Conservation (phyloP, 768 basidiomycete species). For the Podaxis sp. region DNA sequence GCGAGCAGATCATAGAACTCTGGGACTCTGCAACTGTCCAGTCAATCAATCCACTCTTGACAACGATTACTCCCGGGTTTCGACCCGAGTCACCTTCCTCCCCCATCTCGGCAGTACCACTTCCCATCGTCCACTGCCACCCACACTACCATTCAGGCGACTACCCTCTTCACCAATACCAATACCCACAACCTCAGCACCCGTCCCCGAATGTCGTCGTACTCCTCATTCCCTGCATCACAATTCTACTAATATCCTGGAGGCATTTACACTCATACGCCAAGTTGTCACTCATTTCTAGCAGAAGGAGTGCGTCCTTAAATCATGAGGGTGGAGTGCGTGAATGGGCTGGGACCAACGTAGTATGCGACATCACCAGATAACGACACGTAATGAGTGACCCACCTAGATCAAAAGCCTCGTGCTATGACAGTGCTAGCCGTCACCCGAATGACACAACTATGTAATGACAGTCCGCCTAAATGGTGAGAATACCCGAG, state of each 20-base stretch:
- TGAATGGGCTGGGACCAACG: no score
- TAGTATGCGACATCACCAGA: no score
- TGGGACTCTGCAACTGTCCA: neutral
- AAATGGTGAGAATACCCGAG: no score
- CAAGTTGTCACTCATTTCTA: no score
- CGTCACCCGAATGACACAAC: no score
- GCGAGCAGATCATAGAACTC: neutral
- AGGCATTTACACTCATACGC: no score
- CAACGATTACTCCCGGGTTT: neutral
- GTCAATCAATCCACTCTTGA: neutral
- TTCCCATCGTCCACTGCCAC: neutral
- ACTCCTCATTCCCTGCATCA: conserved; percentile 27
- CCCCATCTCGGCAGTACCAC: neutral
- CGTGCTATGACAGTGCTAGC: no score
- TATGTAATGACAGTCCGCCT: no score
- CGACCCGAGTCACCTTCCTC: neutral
- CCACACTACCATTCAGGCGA: neutral
- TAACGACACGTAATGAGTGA: no score
- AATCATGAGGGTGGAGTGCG: no score
- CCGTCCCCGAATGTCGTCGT: conserved; percentile 29
- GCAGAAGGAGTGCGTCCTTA: no score
- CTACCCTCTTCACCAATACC: neutral
- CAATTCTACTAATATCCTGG: conserved; percentile 27
- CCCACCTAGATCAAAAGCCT: no score
- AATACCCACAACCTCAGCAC: neutral